Percentiles rank a stretch among this genome's conserved stretches.
These are phyloP conservation scores for Sequoia sempervirens DNA, from an alignment of 75 land plant genomes.

Conservation along the genomic window DNA sequence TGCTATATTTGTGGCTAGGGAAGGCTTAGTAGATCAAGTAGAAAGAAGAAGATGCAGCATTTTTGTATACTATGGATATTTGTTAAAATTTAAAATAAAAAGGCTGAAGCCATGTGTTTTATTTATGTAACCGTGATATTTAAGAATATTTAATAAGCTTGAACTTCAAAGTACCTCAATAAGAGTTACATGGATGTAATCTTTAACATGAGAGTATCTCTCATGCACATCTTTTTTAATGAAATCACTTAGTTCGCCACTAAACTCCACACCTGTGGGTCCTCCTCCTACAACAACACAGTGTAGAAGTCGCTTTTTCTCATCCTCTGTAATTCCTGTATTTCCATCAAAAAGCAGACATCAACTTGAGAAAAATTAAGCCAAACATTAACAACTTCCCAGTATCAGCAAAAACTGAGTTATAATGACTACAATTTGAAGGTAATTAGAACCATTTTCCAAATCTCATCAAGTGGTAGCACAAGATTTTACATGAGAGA, in stretches of 20 bases:
- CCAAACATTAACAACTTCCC: neutral
- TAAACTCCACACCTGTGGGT: slow-evolving; percentile 99
- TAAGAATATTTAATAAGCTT: neutral
- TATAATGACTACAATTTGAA: neutral
- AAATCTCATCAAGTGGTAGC: neutral
- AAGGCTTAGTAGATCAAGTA: too few relatives aligned
- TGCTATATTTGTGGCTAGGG: neutral
- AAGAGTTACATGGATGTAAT: slow-evolving; percentile 82
- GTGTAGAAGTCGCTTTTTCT: slow-evolving; percentile 72
- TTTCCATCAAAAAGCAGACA: neutral
- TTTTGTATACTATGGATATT: neutral
- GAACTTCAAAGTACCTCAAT: slow-evolving; percentile 55
- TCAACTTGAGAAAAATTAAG: neutral
- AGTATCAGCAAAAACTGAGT: neutral
- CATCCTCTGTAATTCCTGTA: slow-evolving; percentile 75
- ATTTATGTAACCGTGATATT: too few relatives aligned
- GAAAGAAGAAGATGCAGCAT: too few relatives aligned
- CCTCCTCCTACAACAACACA: slow-evolving; percentile 99
- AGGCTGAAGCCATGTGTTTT: neutral
- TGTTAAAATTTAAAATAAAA: neutral
- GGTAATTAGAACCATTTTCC: neutral
- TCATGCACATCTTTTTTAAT: slow-evolving; percentile 75
- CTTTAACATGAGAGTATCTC: slow-evolving; percentile 87
- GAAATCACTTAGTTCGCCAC: slow-evolving; percentile 98
- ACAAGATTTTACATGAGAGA: neutral